Base-by-base conservation (phyloP, 1,284 basidiomycete genomes). In the Golubevia sp. region DNA sequence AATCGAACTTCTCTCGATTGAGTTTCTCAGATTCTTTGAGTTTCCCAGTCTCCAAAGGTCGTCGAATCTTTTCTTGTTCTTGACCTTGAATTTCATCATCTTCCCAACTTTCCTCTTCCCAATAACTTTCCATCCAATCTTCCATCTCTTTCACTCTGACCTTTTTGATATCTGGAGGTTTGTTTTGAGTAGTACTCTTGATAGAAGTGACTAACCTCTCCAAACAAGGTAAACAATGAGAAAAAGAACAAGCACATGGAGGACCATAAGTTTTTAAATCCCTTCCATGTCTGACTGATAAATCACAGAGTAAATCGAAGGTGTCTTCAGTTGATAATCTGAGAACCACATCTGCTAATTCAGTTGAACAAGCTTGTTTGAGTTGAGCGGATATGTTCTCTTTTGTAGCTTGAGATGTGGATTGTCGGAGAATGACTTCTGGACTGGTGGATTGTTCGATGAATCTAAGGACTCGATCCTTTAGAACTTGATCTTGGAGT, bases 251-350 rank as follows among this genome's bases (percentile, higher is more conserved):
- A 5, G 67, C 68, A 50, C 68, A 71, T 25, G 68, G 67, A 0
- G 68, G 68, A 7, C 68, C 68, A 59, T 58, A 69, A 18, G 20
- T 38, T 21, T 53, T 54, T 3, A 71, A 34, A 34, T 71, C 55
- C 1, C 67, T 51, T 1, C 66, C 68, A 34, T 71, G 68, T 13
- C 59, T 20, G 18, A 55, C 38, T 3, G 61, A 58, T 13, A 70
- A 54, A 48, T 70, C 66, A 58, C 68, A 70, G 1, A 64, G 56
- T n/a, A 68, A 52, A 38, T 70, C 68, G 38, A 70, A 70, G 18
- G 34, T 51, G 55, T 70, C 68, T 50, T 70, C 68, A 18, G 67
- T 70, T n/a, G 51, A 51, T 13, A 68, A 52, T 15, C 58, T 21
- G 18, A 70, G 51, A 15, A 68, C 62, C 21, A 64, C 58, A 23